Conservation (phyloP, 345 rosid species). For the Eucalyptus globulus region DNA sequence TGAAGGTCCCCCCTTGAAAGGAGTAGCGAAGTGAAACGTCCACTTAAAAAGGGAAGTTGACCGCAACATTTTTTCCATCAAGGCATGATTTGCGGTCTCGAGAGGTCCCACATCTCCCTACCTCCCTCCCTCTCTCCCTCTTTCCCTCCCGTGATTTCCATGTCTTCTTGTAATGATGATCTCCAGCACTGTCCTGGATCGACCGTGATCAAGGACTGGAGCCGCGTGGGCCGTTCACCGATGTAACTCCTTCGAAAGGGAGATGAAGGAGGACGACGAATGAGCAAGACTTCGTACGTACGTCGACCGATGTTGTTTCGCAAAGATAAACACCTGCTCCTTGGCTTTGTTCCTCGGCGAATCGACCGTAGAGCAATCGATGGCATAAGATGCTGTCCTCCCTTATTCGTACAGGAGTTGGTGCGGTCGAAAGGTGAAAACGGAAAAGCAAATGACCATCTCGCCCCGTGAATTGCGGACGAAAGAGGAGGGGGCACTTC, state of each 20-base stretch:
- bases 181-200: not conserved
- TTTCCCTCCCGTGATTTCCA: not conserved
- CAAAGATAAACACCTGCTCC: not conserved
- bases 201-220: not conserved
- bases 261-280: not conserved
- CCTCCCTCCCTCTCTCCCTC: not conserved
- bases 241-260: not conserved
- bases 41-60: not conserved
- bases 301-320: not conserved
- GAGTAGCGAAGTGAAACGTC: not conserved
- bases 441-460: not conserved
- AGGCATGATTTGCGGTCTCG: slow-evolving; percentile 2
- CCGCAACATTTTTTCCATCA: not conserved
- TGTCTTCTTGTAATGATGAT: not conserved
- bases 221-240: not conserved
- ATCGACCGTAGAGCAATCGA: not conserved
- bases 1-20: not conserved
- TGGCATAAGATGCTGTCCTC: not conserved
- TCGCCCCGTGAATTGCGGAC: not conserved
- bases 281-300: not conserved
- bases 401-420: not conserved
- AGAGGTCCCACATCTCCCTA: not conserved
- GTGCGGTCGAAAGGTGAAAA: not conserved
- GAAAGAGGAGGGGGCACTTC: not conserved
- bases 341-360: not conserved